Base-by-base conservation (phyloP, 2,329 filamentous ascomycete species). In the Fusarium compactum region DNA sequence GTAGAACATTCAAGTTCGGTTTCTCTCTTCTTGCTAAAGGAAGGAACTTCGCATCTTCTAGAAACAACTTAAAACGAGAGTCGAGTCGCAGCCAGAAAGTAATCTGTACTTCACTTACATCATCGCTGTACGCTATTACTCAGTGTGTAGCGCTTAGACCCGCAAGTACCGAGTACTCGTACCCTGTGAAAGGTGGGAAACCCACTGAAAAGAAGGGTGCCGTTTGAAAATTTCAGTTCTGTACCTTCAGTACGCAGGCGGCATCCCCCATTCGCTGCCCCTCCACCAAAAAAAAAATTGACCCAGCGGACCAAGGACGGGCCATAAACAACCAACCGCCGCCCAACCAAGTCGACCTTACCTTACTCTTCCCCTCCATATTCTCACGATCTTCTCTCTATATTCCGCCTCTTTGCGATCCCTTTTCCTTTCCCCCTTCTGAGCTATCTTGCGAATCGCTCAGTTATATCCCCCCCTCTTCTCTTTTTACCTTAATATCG, bases 391-490 rank as follows among this genome's bases (percentile, higher is more conserved):
- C 59, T 51, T 67, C 57, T 44, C 54, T 48, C 65, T 47, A 47
- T 55, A 63, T 67, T 30, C 58, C 64, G 32, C 55, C 47, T 62
- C 62, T 63, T 60, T 61, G 63, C 68, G 60, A 67, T 62, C 69
- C 47, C 69, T 60, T 60, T 60, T 51, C 41, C 61, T 67, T 73
- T 54, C 45, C 30, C 65, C 64, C 62, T 67, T 63, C 62, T 66
- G 72, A 74, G 72, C 68, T 67, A 63, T 71, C 47, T 47, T 54
- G 60, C 52, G 63, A 55, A 70, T 68, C 67, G 67, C 62, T 69
- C 50, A 58, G 45, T 38, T 48, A 43, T 65, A 48, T 55, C 25
- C 48, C 52, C 52, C 41, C 57, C 46, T 51, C 50, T 60, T 48
- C 59, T 60, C 64, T 52, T 61, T 61, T 61, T 64, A 57, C 52